Base-by-base conservation (phyloP, 1,139 yeast genomes). In the Pneumocystis oryctolagi region DNA sequence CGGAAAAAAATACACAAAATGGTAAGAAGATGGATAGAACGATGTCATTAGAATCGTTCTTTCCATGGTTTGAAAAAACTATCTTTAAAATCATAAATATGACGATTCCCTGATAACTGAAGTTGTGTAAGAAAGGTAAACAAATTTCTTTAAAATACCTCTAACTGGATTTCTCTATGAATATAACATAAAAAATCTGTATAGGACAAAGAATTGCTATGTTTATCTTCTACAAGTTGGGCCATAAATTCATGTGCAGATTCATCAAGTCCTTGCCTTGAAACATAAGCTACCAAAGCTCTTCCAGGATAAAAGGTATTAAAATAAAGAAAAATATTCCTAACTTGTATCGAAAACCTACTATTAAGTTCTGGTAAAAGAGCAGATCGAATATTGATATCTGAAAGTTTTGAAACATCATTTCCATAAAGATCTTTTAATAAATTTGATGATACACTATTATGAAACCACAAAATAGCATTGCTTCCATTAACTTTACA, bases 361-460 rank as follows among this genome's bases (percentile, higher is more conserved):
- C 95, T 85, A 5, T 83, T 84, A 28, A 88, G 73, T 35, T 76
- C 82, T 0, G 97, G 97, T 59, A 92, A 75, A 68, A 82, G 84
- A 69, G 80, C 82, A 60, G 79, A 69, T n/a, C 72, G 69, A 30
- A 80, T 75, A 35, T 76, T 70, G n/a, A 81, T 71, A 2, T 83
- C 76, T 61, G 78, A 78, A 30, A 87, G 75, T 32, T 80, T 72
- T 6, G 79, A 70, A 1, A 78, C 68, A 3, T 76, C 76, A 28
- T 82, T 78, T 0, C 95, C 96, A 71, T 90, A 84, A 64, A 92
- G 74, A 72, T 90, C 97, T 66, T 80, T 77, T 35, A 92, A 71
- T 42, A 92, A 76, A 65, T 82, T 73, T 5, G 85, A 83, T 68
- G 86, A 84, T 0, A 88, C 87, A 59, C 82, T 80, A 18, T 82